These are phyloP conservation scores for Cardiospermum halicacabum DNA, from an alignment of 345 rosid genomes.

Conservation along the genomic window DNA sequence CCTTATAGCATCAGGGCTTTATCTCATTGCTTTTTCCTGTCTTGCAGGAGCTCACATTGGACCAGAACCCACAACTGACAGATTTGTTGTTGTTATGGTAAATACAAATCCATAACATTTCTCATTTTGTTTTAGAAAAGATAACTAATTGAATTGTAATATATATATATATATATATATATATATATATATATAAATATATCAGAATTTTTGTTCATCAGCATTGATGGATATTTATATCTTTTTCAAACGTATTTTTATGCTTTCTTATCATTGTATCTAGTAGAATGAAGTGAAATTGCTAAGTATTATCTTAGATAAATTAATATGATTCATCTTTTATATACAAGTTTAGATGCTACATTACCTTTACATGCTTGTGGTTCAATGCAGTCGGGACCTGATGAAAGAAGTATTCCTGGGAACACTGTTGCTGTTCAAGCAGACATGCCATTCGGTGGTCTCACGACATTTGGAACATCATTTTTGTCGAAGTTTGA, in stretches of 20 bases:
- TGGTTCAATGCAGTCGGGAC: constrained; percentile 59
- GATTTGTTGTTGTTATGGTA: constrained; percentile 99
- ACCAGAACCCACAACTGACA: constrained; percentile 97
- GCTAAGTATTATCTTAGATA: background rate
- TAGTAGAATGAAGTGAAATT: background rate
- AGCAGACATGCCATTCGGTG: constrained; percentile 96
- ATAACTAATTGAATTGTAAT: no score
- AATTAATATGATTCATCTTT: background rate
- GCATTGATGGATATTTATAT: constrained; percentile 11
- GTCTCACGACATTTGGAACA: constrained; percentile 87
- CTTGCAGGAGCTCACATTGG: constrained; percentile 93
- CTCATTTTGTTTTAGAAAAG: background rate
- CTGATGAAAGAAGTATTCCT: constrained; percentile 97
- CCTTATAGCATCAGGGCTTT: background rate
- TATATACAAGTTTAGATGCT: background rate
- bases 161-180: no score
- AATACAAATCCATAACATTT: background rate
- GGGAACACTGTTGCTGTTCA: constrained; percentile 93
- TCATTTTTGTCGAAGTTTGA: constrained; percentile 91
- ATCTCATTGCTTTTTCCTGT: constrained; percentile 6
- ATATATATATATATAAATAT: no score
- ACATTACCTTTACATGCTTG: background rate
- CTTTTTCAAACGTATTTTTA: background rate
- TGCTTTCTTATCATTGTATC: background rate
- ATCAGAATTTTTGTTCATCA: constrained; percentile 3